Evolutionary conservation across 805 yeast species (phyloP).

Genomic region (Lachancea sp.): DNA sequence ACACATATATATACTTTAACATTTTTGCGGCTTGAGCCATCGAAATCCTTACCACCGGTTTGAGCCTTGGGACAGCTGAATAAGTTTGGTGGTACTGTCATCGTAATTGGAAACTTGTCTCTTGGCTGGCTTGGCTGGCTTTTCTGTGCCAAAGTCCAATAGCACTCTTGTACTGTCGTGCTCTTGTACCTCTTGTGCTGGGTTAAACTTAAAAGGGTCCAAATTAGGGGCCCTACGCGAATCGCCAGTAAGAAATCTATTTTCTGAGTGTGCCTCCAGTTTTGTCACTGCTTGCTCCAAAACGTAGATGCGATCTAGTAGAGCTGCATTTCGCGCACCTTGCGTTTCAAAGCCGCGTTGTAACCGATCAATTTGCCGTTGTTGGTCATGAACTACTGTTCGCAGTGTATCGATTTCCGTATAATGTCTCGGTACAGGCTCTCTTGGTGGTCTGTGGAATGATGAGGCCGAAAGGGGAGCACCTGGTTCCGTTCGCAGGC

Average conservation of each 20-base stretch:
- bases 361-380: constrained; percentile 17
- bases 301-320: constrained; percentile 13
- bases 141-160: constrained; percentile 6
- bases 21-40: no score
- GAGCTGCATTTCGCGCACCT: constrained; percentile 11
- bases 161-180: constrained; percentile 10
- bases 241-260: neutral
- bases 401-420: constrained; percentile 10
- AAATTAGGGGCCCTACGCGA: neutral
- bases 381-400: constrained; percentile 19
- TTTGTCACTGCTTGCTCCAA: constrained; percentile 15
- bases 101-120: constrained; percentile 14
- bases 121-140: neutral
- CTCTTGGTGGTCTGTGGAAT: constrained; percentile 1
- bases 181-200: constrained; percentile 1
- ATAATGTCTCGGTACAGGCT: neutral
- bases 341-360: constrained; percentile 16
- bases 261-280: constrained; percentile 19
- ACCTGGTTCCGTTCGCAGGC: neutral
- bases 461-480: neutral
- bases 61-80: constrained; percentile 13
- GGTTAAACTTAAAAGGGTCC: neutral
- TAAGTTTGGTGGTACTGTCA: constrained; percentile 18
- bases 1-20: neutral
- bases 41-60: constrained; percentile 1